Percentiles rank a stretch among this genome's conserved stretches.
Evolutionary conservation across 768 basidiomycete genomes (phyloP).

Genomic region (Mycena albidolilacea): DNA sequence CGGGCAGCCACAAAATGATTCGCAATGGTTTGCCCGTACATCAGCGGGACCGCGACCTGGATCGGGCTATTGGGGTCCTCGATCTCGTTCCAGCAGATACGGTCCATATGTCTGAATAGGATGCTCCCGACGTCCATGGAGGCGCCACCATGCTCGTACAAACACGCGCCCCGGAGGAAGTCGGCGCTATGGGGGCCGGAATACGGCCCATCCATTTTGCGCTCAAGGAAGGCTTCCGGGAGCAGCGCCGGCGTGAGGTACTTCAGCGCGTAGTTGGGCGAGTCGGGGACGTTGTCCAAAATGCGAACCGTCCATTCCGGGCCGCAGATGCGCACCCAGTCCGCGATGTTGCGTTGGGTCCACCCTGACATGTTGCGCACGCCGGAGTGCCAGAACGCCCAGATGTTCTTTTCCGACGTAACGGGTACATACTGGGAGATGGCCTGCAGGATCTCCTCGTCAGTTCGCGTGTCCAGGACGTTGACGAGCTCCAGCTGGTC

Average conservation of each 20-base stretch:
- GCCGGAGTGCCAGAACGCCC: neutral
- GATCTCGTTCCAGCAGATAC: conserved; percentile 9
- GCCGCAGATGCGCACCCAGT: conserved; percentile 9
- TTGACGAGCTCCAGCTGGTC: conserved; percentile 6
- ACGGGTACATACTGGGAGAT: neutral
- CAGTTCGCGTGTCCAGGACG: neutral
- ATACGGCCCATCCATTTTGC: conserved; percentile 10
- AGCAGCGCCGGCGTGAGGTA: neutral
- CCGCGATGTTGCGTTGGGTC: neutral
- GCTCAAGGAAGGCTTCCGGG: conserved; percentile 4
- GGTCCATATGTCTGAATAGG: conserved; percentile 4
- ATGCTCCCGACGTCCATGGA: conserved; percentile 8
- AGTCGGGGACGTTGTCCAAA: conserved; percentile 7
- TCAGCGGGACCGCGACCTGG: neutral
- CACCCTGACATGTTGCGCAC: conserved; percentile 5
- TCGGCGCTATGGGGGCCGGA: neutral
- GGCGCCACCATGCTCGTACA: conserved; percentile 6
- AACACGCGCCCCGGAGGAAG: conserved; percentile 1
- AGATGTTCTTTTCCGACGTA: conserved; percentile 6
- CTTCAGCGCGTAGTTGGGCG: conserved; percentile 7
- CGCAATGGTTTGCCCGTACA: conserved; percentile 2
- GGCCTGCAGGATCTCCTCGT: neutral
- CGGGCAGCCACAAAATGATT: conserved; percentile 8
- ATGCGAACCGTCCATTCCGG: conserved; percentile 4
- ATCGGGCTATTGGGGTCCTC: neutral